Percentiles rank a stretch among this genome's conserved stretches.
phyloP scores from a whole-genome alignment of 163 green algal genomes.

The Trebouxiophyceae sp. region DNA sequence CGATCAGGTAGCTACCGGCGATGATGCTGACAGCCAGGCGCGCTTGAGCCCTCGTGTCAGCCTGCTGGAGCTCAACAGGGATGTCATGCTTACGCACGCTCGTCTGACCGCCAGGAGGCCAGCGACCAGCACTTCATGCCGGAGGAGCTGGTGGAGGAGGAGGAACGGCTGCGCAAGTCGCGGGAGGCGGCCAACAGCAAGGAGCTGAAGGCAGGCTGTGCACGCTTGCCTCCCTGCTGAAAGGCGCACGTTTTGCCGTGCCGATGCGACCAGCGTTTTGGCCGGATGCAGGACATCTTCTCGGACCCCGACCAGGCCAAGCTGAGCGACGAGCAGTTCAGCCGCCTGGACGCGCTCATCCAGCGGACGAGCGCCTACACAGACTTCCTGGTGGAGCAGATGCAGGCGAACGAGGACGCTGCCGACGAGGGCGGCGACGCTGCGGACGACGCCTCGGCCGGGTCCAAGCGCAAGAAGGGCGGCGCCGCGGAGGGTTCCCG shows the following conservation, averaged over 20 bases:
- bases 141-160: slow-evolving; percentile 32
- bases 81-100: too few species aligned
- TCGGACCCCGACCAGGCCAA: background rate
- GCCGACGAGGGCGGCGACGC: slow-evolving; percentile 17
- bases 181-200: slow-evolving; percentile 29
- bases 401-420: slow-evolving; percentile 64
- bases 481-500: slow-evolving; percentile 18
- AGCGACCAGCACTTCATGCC: slow-evolving; percentile 9
- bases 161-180: slow-evolving; percentile 46
- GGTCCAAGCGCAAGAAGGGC: slow-evolving; percentile 7
- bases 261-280: background rate
- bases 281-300: background rate
- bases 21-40: too few species aligned
- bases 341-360: slow-evolving; percentile 77
- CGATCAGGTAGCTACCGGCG: too few species aligned
- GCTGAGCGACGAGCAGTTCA: slow-evolving; percentile 21
- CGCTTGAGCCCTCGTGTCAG: too few species aligned
- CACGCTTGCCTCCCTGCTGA: background rate
- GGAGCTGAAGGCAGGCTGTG: slow-evolving; percentile 3
- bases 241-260: background rate
- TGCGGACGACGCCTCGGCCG: slow-evolving; percentile 10
- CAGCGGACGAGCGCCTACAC: slow-evolving; percentile 78
- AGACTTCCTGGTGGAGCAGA: slow-evolving; percentile 81
- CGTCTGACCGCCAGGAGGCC: too few species aligned
- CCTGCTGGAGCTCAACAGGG: too few species aligned